Conservation (phyloP, 495 filamentous ascomycete genomes). For the Aspergillus indologenus region DNA sequence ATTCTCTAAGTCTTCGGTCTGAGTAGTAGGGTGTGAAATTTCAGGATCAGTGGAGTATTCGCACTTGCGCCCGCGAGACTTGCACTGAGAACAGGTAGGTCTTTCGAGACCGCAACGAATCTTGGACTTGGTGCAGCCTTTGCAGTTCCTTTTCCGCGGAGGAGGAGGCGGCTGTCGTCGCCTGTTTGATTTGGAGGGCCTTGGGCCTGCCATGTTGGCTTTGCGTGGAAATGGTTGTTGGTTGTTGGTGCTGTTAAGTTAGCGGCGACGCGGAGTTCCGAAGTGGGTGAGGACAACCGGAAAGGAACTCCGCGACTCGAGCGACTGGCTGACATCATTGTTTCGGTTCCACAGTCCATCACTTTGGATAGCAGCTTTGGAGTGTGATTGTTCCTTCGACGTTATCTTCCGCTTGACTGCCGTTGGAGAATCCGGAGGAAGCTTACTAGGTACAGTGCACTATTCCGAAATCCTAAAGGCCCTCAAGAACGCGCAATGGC, state of each 20-base stretch:
- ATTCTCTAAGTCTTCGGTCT: not conserved
- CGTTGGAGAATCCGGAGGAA: no score
- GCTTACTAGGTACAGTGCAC: no score
- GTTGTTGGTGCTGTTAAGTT: not conserved
- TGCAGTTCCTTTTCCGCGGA: constrained; percentile 35
- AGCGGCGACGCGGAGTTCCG: not conserved
- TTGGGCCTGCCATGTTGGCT: constrained; percentile 3
- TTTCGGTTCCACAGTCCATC: not conserved
- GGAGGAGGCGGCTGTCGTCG: constrained; percentile 8
- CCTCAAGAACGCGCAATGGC: not conserved
- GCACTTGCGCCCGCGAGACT: constrained; percentile 25
- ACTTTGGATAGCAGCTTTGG: not conserved
- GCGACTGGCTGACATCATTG: not conserved
- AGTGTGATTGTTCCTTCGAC: not conserved
- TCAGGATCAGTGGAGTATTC: constrained; percentile 22
- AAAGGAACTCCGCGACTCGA: not conserved
- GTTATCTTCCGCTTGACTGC: no score
- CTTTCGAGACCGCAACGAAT: constrained; percentile 34
- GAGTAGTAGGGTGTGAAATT: not conserved
- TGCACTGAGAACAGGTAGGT: constrained; percentile 39
- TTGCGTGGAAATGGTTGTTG: constrained; percentile 1
- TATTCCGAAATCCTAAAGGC: no score
- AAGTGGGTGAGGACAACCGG: not conserved
- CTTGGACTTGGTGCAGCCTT: constrained; percentile 36
- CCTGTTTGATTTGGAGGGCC: not conserved